Evolutionary conservation across 2,329 filamentous ascomycete genomes (phyloP).

Genomic region (Clarireedia paspali): DNA sequence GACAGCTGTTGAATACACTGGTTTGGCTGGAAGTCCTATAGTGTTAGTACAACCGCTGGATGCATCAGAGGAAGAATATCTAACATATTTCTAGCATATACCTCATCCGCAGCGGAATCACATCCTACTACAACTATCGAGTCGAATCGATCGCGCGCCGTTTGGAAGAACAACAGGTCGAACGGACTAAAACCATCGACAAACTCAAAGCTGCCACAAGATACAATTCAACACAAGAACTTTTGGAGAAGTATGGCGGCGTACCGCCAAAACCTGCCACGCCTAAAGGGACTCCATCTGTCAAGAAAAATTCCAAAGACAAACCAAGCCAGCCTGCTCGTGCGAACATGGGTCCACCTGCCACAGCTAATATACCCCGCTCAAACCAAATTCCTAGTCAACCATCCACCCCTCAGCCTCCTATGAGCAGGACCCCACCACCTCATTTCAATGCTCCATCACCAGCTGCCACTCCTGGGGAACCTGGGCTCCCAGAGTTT

Average conservation of each 20-base stretch:
- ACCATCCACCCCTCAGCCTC: conserved; percentile 21
- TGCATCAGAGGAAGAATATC: background rate
- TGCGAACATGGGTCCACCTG: conserved; percentile 47
- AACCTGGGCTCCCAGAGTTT: conserved; percentile 48
- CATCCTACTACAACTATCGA: conserved; percentile 72
- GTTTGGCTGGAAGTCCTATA: conserved; percentile 69
- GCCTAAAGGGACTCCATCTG: conserved; percentile 21
- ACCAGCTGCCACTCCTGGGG: conserved; percentile 17
- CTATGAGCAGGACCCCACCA: conserved; percentile 1
- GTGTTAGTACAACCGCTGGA: conserved; percentile 47
- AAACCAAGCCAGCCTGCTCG: conserved; percentile 29
- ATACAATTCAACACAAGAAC: conserved; percentile 87
- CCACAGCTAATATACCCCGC: conserved; percentile 55
- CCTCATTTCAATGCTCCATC: conserved; percentile 1
- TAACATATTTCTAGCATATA: conserved; percentile 61
- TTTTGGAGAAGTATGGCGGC: conserved; percentile 90
- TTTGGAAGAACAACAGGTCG: conserved; percentile 67
- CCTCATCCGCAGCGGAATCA: conserved; percentile 56
- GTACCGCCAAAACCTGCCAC: conserved; percentile 23
- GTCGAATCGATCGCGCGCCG: conserved; percentile 61
- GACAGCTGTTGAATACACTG: conserved; percentile 68
- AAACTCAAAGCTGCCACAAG: conserved; percentile 92
- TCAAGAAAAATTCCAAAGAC: conserved; percentile 17
- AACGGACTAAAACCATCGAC: conserved; percentile 82
- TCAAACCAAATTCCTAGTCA: conserved; percentile 19